These are phyloP conservation scores for Syzygium syzygioides DNA, from an alignment of 441 rosid species.

Conservation along the genomic window DNA sequence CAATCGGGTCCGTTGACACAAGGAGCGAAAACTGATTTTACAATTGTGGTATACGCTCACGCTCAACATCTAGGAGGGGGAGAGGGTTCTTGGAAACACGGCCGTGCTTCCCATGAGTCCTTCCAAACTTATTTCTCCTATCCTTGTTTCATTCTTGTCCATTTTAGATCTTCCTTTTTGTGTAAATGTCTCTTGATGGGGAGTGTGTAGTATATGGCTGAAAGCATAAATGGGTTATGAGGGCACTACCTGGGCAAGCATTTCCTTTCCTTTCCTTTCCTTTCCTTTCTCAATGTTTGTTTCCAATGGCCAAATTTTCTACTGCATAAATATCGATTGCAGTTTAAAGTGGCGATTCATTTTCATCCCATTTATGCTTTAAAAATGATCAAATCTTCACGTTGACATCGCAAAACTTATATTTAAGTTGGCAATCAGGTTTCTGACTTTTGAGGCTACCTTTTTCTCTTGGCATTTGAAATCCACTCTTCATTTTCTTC, in stretches of 20 bases:
- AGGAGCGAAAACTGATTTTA: background rate
- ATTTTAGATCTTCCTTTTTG: background rate
- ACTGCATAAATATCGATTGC: background rate
- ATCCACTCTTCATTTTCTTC: background rate
- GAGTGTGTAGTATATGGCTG: background rate
- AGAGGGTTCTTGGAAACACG: background rate
- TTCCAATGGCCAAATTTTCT: background rate
- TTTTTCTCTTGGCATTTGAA: background rate
- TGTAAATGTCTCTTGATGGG: background rate
- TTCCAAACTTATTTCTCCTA: background rate
- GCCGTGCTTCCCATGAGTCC: background rate
- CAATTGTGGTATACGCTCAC: background rate
- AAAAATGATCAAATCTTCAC: background rate
- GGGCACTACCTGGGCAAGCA: background rate
- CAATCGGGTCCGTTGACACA: background rate
- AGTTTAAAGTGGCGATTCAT: background rate
- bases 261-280: background rate
- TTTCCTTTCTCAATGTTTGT: background rate
- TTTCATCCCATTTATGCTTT: background rate
- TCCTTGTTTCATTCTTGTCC: background rate
- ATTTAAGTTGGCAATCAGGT: background rate
- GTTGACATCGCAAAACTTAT: background rate
- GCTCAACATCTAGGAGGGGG: background rate
- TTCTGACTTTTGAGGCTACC: background rate
- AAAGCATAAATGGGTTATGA: background rate